Evolutionary conservation across 371 early-diverging fungal species (phyloP).

Genomic region (Mucor saturninus): DNA sequence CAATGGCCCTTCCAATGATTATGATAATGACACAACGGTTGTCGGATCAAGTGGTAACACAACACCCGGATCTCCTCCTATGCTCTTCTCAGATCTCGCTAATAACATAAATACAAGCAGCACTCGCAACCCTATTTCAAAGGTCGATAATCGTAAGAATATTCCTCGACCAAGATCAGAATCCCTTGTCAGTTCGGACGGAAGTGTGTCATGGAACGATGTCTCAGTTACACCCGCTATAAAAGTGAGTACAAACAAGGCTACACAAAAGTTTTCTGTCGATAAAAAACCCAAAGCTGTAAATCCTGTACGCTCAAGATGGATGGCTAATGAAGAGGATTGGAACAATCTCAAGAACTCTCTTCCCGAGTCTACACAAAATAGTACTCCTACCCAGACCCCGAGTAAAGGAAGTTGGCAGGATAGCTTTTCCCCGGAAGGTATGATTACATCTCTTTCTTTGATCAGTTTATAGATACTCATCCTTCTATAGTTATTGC

Average conservation of each 20-base stretch:
- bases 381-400: neutral
- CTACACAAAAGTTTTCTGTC: neutral
- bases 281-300: neutral
- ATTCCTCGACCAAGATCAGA: neutral
- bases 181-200: slow-evolving; percentile 22
- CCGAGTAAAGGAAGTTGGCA: neutral
- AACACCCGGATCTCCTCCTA: neutral
- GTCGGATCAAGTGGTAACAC: no score
- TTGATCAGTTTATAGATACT: no score
- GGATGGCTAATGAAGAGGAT: neutral
- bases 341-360: neutral
- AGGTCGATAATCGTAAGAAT: neutral
- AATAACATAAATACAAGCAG: neutral
- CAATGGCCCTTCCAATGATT: neutral
- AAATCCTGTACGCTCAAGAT: neutral
- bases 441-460: neutral
- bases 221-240: neutral
- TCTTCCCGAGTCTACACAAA: neutral
- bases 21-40: no score
- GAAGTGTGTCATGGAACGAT: slow-evolving; percentile 7
- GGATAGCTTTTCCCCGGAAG: neutral
- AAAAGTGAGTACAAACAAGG: neutral
- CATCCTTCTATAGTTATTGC: neutral
- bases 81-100: neutral
- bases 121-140: neutral